Base-by-base conservation (phyloP, 345 rosid species). In the Durio zibethinus region DNA sequence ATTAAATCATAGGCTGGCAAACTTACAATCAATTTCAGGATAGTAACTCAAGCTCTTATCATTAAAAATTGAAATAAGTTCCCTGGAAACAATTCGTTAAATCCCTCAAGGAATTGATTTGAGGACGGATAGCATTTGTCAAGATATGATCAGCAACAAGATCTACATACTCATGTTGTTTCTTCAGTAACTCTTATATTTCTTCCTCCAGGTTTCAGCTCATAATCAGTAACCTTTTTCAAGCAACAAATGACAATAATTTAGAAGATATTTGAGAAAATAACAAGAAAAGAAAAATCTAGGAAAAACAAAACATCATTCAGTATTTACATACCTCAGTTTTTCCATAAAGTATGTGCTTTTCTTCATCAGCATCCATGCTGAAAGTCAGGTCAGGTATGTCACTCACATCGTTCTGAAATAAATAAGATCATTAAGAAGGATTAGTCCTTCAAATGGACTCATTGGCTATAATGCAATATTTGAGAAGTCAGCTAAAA, bases 11-110 rank as follows among this genome's bases (percentile, higher is more conserved):
- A 60, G 76, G 45, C 20, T 7, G 50, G 66, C 33, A 71, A 85
- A 84, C 99, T 93, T 82, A 95, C 99, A 84, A 79, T 95, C 98
- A 84, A 95, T 95, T 85, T 95, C 99, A n/a, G 99, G 99, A 81
- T 53, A 95, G 91, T 14, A 95, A 94, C 89, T 95, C 99, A n/a
- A 95, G 96, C 92, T 95, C 99, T 86, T 95, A 77, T 95, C 99
- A 67, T 95, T 92, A 70, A 95, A 95, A 61, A 93, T 90, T 72
- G 97, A 92, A 76, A 95, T 92, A 31, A 95, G 97, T 38, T 93
- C 93, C 66, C 89, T 4, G 93, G 91, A 31, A 93, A 88, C 87
- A 95, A 81, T 77, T 95, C 99, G 73, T 72, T 82, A 81, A 93
- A 95, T 73, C 99, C 99, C 42, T 91, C 94, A 1, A 95, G 86